Conservation (phyloP, 2,329 filamentous ascomycete species). For the Tolypocladium album region DNA sequence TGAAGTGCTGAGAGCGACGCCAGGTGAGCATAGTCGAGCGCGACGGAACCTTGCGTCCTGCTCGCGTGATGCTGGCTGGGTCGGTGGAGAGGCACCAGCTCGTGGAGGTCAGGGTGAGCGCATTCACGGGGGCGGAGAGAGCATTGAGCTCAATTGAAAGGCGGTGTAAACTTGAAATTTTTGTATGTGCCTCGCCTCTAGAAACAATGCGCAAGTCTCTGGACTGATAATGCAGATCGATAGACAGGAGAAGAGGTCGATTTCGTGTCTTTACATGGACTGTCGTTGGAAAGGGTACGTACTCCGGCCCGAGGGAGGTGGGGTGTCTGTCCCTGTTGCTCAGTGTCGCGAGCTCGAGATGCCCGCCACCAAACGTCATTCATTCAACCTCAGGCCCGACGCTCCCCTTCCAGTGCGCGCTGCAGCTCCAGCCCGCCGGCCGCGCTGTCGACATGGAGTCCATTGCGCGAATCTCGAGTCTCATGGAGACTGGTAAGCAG, state of each 20-base stretch:
- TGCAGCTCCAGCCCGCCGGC: neutral
- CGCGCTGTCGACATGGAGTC: constrained; percentile 64
- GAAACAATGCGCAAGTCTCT: neutral
- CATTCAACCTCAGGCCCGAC: neutral
- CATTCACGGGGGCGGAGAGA: neutral
- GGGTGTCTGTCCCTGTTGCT: neutral
- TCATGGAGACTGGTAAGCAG: constrained; percentile 81
- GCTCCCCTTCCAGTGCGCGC: neutral
- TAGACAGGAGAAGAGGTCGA: neutral
- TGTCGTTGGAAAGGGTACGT: neutral
- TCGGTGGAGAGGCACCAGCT: neutral
- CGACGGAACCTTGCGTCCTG: too few species aligned
- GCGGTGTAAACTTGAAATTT: neutral
- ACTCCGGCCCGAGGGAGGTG: neutral
- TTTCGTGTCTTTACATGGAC: neutral
- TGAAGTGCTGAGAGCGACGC: neutral
- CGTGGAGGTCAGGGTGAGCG: too few species aligned
- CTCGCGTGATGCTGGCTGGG: neutral
- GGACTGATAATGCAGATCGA: neutral
- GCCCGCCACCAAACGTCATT: neutral
- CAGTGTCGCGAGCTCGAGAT: neutral
- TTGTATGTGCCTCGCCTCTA: neutral
- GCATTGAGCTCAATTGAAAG: neutral
- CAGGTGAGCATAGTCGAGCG: neutral
- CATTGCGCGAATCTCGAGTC: constrained; percentile 82